Evolutionary conservation across 805 yeast species (phyloP).

Genomic region (Zygosaccharomyces siamensis): DNA sequence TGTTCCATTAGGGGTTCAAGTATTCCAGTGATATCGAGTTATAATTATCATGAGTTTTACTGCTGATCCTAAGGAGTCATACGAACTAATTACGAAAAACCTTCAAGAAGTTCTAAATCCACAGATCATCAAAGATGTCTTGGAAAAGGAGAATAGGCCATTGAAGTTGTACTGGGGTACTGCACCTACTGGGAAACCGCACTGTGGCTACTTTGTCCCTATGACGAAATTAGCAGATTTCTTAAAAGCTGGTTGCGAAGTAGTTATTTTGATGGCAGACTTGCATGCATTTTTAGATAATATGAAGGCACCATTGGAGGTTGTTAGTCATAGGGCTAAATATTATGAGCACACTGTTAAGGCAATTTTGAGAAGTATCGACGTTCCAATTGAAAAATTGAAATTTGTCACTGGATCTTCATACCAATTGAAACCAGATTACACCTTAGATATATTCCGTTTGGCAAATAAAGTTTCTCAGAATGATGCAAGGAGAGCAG

Average conservation of each 20-base stretch:
- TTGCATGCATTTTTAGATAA: slow-evolving; percentile 95
- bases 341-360: slow-evolving; percentile 83
- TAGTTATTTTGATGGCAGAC: slow-evolving; percentile 87
- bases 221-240: slow-evolving; percentile 96
- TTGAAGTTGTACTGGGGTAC: slow-evolving; percentile 96
- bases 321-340: slow-evolving; percentile 80
- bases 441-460: slow-evolving; percentile 85
- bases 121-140: slow-evolving; percentile 77
- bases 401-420: slow-evolving; percentile 81
- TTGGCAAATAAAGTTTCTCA: slow-evolving; percentile 81
- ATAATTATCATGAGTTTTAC: slow-evolving; percentile 10
- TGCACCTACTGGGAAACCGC: slow-evolving; percentile 98
- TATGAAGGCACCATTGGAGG: slow-evolving; percentile 96
- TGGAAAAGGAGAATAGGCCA: slow-evolving; percentile 77
- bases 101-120: slow-evolving; percentile 89
- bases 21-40: not conserved
- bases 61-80: slow-evolving; percentile 56
- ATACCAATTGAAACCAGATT: slow-evolving; percentile 75
- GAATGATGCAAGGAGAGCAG: slow-evolving; percentile 97
- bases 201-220: slow-evolving; percentile 97
- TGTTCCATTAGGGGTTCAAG: not conserved
- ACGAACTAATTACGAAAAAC: slow-evolving; percentile 71
- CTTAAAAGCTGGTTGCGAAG: slow-evolving; percentile 93
- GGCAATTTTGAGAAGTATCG: slow-evolving; percentile 76
- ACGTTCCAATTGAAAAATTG: slow-evolving; percentile 88